Conservation (phyloP, 1,139 yeast genomes). For the Debaryomycetaceae sp. region DNA sequence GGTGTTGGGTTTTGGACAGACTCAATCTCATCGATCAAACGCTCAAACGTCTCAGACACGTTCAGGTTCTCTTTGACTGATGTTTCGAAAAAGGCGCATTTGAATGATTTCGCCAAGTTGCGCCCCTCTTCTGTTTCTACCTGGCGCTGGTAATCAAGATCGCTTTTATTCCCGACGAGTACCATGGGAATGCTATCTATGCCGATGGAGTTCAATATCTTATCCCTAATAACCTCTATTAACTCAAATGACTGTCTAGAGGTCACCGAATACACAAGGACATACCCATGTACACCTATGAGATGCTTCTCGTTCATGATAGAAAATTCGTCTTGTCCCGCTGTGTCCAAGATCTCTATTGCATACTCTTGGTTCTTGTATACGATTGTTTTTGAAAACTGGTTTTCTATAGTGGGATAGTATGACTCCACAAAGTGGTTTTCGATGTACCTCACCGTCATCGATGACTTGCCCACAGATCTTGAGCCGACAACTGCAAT, state of each 20-base stretch:
- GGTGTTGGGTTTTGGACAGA: constrained; percentile 47
- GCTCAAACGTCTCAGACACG: constrained; percentile 62
- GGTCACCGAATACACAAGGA: constrained; percentile 79
- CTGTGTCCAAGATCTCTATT: constrained; percentile 86
- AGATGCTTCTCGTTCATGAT: constrained; percentile 80
- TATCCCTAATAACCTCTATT: constrained; percentile 75
- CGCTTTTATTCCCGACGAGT: constrained; percentile 82
- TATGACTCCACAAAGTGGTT: constrained; percentile 86
- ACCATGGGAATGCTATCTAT: constrained; percentile 74
- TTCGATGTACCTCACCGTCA: constrained; percentile 84
- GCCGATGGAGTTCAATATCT: constrained; percentile 75
- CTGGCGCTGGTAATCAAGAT: constrained; percentile 61
- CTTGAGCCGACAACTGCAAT: constrained; percentile 87
- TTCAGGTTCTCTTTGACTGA: constrained; percentile 76
- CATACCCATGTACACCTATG: constrained; percentile 82
- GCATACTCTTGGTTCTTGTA: constrained; percentile 76
- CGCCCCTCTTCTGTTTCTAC: constrained; percentile 65
- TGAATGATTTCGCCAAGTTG: constrained; percentile 58
- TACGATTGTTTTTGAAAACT: constrained; percentile 69
- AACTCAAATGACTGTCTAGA: constrained; percentile 78
- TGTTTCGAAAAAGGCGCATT: constrained; percentile 74
- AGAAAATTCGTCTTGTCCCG: constrained; percentile 92
- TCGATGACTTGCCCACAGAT: constrained; percentile 86
- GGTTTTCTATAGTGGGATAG: constrained; percentile 92
- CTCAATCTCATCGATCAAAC: constrained; percentile 71